Conservation (phyloP, 352 stramenopile species). For the Thraustotheca clavata region DNA sequence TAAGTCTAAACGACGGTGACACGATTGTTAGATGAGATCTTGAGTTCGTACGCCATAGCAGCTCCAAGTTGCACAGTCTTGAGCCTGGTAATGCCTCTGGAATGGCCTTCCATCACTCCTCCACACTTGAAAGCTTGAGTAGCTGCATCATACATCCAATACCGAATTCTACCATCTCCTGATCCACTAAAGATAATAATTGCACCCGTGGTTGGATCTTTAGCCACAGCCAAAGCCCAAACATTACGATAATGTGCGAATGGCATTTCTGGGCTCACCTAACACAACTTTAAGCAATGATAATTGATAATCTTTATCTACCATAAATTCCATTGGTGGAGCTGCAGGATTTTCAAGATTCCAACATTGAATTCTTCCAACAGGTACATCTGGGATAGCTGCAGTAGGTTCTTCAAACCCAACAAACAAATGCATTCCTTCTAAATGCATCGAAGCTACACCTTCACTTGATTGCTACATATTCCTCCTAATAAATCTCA, state of each 20-base stretch:
- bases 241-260: slow-evolving; percentile 72
- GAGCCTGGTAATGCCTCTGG: slow-evolving; percentile 67
- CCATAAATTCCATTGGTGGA: slow-evolving; percentile 53
- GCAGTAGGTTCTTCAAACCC: slow-evolving; percentile 66
- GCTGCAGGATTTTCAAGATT: slow-evolving; percentile 66
- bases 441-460: slow-evolving; percentile 56
- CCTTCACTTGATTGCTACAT: slow-evolving; percentile 36
- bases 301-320: neutral
- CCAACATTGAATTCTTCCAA: slow-evolving; percentile 75
- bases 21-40: neutral
- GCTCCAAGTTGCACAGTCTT: slow-evolving; percentile 70
- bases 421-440: slow-evolving; percentile 68
- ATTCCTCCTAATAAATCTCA: neutral
- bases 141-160: slow-evolving; percentile 68
- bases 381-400: slow-evolving; percentile 39
- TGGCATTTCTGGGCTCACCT: slow-evolving; percentile 46
- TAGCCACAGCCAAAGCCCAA: slow-evolving; percentile 58
- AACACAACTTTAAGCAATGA: neutral
- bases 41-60: slow-evolving; percentile 24
- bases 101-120: slow-evolving; percentile 65
- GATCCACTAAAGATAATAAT: slow-evolving; percentile 67
- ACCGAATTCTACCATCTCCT: slow-evolving; percentile 63
- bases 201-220: slow-evolving; percentile 47
- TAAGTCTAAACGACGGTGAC: slow-evolving; percentile 31
- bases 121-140: slow-evolving; percentile 68